A percentile compares a stretch with the other conserved stretches of the same genome.
phyloP scores from a whole-genome alignment of 176 grass and related monocot species.

The Secale cereale region DNA sequence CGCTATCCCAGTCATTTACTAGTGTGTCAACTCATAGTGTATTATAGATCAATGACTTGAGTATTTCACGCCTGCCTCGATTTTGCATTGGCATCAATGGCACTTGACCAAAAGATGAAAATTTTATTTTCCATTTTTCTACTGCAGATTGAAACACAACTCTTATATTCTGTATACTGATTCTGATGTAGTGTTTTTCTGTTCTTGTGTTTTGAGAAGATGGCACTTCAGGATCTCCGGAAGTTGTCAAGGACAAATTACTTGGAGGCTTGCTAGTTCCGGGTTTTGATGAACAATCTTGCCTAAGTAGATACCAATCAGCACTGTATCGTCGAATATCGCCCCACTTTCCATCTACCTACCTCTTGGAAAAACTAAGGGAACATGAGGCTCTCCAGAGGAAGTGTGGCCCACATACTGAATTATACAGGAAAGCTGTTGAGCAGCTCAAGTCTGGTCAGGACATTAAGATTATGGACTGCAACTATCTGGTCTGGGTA shows the following conservation, averaged over 20 bases:
- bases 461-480: slow-evolving; percentile 22
- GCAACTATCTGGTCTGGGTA: slow-evolving; percentile 63
- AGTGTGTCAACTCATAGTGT: not conserved
- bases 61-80: not conserved
- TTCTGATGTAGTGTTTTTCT: not conserved
- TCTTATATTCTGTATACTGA: not conserved
- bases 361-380: slow-evolving; percentile 62
- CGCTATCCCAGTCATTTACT: not conserved
- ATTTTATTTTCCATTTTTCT: not conserved
- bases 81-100: not conserved
- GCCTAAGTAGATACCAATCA: slow-evolving; percentile 55
- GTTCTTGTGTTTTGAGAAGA: not conserved
- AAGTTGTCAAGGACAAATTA: slow-evolving; percentile 33
- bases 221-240: slow-evolving; percentile 8
- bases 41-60: not conserved
- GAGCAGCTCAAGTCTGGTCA: slow-evolving; percentile 47
- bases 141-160: not conserved
- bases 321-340: slow-evolving; percentile 53
- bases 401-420: slow-evolving; percentile 61
- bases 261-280: slow-evolving; percentile 50
- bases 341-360: slow-evolving; percentile 34
- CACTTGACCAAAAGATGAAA: not conserved
- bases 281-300: slow-evolving; percentile 58
- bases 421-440: slow-evolving; percentile 43
- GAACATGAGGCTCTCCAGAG: slow-evolving; percentile 66